Evolutionary conservation across 441 rosid genomes (phyloP).

Genomic region (Corymbia citriodora): DNA sequence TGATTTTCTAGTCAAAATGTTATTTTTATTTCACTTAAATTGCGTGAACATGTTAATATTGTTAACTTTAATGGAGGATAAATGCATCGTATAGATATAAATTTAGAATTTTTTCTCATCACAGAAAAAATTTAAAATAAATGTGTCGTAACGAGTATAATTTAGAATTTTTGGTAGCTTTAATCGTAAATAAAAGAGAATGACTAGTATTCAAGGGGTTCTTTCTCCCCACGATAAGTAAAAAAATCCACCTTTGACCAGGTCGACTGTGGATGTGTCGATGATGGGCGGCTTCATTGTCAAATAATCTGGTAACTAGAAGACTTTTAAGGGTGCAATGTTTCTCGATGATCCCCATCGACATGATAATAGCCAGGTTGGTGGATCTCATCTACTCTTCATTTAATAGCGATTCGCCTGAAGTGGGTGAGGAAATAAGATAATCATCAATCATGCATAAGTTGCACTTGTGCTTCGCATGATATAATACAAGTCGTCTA

Average conservation of each 20-base stretch:
- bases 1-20: neutral
- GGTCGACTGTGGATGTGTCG: neutral
- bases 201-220: no score
- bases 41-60: accelerated
- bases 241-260: neutral
- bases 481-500: neutral
- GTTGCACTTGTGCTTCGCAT: neutral
- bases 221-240: no score
- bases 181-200: no score
- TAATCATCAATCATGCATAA: neutral
- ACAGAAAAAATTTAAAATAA: neutral
- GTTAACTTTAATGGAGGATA: neutral
- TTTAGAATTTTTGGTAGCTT: neutral
- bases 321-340: neutral
- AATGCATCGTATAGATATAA: no score
- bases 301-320: neutral
- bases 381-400: neutral
- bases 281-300: neutral
- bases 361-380: neutral
- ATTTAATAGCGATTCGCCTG: neutral
- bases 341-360: neutral
- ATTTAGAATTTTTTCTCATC: neutral
- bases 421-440: neutral
- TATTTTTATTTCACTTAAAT: no score
- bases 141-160: accelerated